Base-by-base conservation (phyloP, 78 protist species). In the Guillardia theta region DNA sequence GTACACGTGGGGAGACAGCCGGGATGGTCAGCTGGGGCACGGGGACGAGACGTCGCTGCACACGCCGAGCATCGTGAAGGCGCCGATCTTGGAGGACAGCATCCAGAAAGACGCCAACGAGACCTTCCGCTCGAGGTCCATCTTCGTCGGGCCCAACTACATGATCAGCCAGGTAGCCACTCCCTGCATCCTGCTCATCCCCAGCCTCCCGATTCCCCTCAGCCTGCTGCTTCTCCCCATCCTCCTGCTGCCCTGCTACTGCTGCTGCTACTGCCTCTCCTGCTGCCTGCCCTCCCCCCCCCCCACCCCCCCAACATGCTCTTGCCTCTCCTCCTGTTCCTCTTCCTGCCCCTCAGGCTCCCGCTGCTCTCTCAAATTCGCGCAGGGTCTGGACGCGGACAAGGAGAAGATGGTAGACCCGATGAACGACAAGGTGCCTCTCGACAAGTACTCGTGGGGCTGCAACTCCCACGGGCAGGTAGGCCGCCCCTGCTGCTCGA, bases 361-460 rank as follows among this genome's bases (percentile, higher is more conserved):
- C n/a, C n/a, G n/a, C n/a, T n/a, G n/a, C n/a, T n/a, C n/a, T n/a
- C n/a, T n/a, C n/a, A n/a, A n/a, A n/a, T n/a, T n/a, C 15, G 90
- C 50, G 18, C 19, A 44, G 90, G 90, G 45, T n/a, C 48, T 70
- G 41, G 22, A 4, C 41, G 83, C 9, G 41, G 83, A 24, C 27
- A 12, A 70, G 4, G 83, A 70, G 83, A 70, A 70, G 41, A 1
- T 1, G 0, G 83, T 15, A 43, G 83, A 78, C 90, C 90, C 45
- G 48, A 1, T n/a, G 50, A 78, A 43, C 1, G 21, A 37, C 48
- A 1, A 43, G 0, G 39, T 41, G 18, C 1, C 39, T 36, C 50
- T 78, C 33, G 90, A 78, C 47, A 78, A 78, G 90, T 78, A 6
- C 30, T 78, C 90, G 45, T 78, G 90, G 90, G 87, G 87, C 45